Percentiles rank a stretch among this genome's conserved stretches.
phyloP scores from a whole-genome alignment of 331 rosid species.

The Quercus phellos region DNA sequence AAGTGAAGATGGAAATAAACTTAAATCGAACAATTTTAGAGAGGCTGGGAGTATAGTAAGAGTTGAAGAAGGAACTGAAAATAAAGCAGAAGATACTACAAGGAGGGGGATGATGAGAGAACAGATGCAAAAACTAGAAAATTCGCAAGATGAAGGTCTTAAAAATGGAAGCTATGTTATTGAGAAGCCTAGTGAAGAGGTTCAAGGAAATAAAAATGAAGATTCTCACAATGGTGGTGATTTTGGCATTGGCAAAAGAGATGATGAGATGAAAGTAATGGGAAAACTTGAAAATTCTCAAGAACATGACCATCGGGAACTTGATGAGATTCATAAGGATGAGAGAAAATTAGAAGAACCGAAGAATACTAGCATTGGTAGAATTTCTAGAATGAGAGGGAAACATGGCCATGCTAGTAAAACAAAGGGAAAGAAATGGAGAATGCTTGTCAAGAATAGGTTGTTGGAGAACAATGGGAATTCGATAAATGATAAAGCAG shows the following conservation, averaged over 20 bases:
- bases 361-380: background rate
- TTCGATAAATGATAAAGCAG: constrained; percentile 19
- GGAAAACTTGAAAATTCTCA: constrained; percentile 16
- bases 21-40: background rate
- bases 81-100: background rate
- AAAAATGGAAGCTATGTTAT: background rate
- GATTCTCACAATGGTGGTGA: background rate
- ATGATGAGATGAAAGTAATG: background rate
- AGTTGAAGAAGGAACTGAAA: constrained; percentile 6
- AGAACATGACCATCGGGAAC: constrained; percentile 10
- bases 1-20: constrained; percentile 16
- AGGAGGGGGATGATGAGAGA: constrained; percentile 6
- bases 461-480: constrained; percentile 30
- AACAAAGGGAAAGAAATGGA: constrained; percentile 45
- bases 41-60: constrained; percentile 1
- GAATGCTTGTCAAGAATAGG: constrained; percentile 25
- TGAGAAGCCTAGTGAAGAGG: background rate
- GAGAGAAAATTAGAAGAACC: constrained; percentile 14
- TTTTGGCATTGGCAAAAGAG: background rate
- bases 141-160: background rate
- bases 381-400: constrained; percentile 16
- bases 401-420: constrained; percentile 29
- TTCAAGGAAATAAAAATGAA: constrained; percentile 9
- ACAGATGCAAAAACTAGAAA: background rate
- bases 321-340: constrained; percentile 8